Evolutionary conservation across 1,284 basidiomycete species (phyloP), one percentile per base, ranked within the genome.

Genomic region (Cutaneotrichosporon curvatum): DNA sequence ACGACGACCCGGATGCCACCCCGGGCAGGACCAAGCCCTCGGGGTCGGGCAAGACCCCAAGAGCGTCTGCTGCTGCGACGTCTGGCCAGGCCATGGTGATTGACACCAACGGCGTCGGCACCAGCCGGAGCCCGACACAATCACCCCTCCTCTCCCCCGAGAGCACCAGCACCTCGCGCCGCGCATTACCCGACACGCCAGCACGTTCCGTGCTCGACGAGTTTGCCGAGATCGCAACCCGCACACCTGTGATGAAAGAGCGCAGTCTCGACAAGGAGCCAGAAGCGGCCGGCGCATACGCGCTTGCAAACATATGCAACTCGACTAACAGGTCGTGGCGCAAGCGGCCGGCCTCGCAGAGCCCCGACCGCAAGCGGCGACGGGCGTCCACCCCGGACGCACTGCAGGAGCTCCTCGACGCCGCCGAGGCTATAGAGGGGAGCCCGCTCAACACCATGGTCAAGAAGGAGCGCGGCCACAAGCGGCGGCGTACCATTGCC

Each of bases 361-460:
- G 53, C 19, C 57, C 60, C 3, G 45, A 50, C 5, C 38, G 43
- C 7, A 21, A 36, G 19, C 42, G 56, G 14, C 46, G 56, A 14
- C 45, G 58, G 4, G 48, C 59, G 4, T 51, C 54, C 15, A 67
- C 63, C 4, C 61, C 63, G 0, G 63, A 67, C 48, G 63, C 63
- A 32, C 56, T 69, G 9, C 61, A 66, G 25, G 67, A 60, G 28
- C 48, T 69, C 7, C 47, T 69, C 15, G 59, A 63, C 30, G 67
- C 67, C 10, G 67, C 67, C 1, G 67, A 65, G 51, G 63, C 62
- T 7, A 60, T 69, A 22, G 67, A 69, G 37, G 65, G 65, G 4
- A 60, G 57, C 20, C 65, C 66, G 2, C 59, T 67, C 31, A 28
- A 28, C 25, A 59, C 57, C n/a, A 56, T 57, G 18, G 48, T 67